Conservation (phyloP, 495 filamentous ascomycete genomes). For the Opeltia flavorubescens region DNA sequence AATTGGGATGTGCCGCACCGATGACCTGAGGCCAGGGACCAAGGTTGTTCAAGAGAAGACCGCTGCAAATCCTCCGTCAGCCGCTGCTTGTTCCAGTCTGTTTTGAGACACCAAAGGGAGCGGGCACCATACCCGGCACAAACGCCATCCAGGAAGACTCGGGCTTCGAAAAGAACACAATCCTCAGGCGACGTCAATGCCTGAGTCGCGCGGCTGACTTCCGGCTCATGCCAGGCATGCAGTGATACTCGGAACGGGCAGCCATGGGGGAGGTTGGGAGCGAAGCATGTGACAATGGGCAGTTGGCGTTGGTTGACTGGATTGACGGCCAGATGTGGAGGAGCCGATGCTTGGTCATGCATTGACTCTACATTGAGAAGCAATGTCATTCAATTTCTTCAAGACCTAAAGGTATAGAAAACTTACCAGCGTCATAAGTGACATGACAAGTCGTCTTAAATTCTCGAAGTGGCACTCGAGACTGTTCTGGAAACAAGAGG, state of each 20-base stretch:
- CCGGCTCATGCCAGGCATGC: constrained; percentile 64
- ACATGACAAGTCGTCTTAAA: constrained; percentile 77
- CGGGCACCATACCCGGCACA: constrained; percentile 42
- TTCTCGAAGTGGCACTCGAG: constrained; percentile 62
- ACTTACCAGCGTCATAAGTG: constrained; percentile 47
- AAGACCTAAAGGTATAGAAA: neutral
- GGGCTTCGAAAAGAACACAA: constrained; percentile 48
- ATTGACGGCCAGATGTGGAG: constrained; percentile 3
- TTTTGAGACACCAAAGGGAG: too few species aligned
- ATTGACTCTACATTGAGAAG: constrained; percentile 15
- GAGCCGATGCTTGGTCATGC: constrained; percentile 14
- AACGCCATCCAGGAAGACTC: constrained; percentile 57
- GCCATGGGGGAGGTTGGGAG: constrained; percentile 48
- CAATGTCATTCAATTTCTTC: neutral
- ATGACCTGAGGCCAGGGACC: constrained; percentile 50
- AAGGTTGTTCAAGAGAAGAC: constrained; percentile 38
- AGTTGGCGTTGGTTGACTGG: constrained; percentile 24
- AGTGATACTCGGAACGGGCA: constrained; percentile 62
- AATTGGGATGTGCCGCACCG: constrained; percentile 19
- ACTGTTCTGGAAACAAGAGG: constrained; percentile 55
- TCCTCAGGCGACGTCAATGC: constrained; percentile 47
- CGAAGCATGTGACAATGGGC: constrained; percentile 63
- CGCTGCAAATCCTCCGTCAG: constrained; percentile 17
- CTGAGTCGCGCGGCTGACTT: constrained; percentile 44
- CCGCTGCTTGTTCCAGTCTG: neutral